A percentile compares a stretch with the other conserved stretches of the same genome.
Evolutionary conservation across 768 basidiomycete species (phyloP).

Genomic region (Rhodotorula toruloides): DNA sequence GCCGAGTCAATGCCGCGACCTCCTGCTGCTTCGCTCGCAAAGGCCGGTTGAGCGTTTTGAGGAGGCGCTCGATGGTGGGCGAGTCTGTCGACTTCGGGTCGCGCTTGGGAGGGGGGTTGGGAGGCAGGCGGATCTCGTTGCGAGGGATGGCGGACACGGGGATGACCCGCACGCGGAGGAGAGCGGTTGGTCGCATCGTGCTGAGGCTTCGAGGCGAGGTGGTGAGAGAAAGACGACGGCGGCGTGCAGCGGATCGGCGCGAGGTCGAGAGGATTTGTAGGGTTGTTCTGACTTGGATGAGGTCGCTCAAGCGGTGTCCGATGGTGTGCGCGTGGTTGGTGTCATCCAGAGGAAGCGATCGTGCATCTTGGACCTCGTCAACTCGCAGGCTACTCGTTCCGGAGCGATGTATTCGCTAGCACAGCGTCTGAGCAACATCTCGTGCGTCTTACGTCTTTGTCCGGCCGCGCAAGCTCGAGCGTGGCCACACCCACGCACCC

Average conservation of each 20-base stretch:
- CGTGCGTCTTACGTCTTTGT: slow-evolving; percentile 38
- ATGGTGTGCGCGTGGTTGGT: no score
- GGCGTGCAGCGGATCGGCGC: no score
- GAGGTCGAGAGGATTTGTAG: no score
- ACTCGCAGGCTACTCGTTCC: no score
- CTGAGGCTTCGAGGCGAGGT: no score
- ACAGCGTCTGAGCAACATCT: slow-evolving; percentile 67
- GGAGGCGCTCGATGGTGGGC: slow-evolving; percentile 24
- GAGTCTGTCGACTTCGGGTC: background rate
- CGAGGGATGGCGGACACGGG: slow-evolving; percentile 17
- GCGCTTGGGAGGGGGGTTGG: background rate
- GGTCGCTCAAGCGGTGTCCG: no score
- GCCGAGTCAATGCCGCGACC: no score
- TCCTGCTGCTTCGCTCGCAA: background rate
- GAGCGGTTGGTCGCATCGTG: no score
- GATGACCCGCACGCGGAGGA: no score
- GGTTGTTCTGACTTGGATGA: background rate
- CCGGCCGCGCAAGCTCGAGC: slow-evolving; percentile 43
- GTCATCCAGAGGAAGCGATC: background rate
- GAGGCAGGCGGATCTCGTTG: slow-evolving; percentile 12
- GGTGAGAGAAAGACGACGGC: no score
- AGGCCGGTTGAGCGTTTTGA: background rate
- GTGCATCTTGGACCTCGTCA: no score
- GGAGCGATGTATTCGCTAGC: slow-evolving; percentile 24
- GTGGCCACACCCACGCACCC: slow-evolving; percentile 56